Evolutionary conservation across 2,329 filamentous ascomycete species (phyloP), one percentile per base, ranked within the genome.

Genomic region (Aspergillus pseudonomiae): DNA sequence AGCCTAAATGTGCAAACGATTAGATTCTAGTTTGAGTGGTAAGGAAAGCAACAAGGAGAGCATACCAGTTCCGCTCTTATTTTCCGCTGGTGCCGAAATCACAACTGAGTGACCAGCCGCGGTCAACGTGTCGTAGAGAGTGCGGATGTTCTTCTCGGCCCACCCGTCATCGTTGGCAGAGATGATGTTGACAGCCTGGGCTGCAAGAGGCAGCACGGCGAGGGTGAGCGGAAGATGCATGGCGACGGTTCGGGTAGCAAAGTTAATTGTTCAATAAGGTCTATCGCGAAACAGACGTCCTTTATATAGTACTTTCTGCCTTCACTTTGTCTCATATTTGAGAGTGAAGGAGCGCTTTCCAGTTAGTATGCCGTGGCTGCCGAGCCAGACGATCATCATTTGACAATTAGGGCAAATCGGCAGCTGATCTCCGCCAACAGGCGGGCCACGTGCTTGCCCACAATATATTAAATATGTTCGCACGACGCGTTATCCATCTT

Each of bases 151-250:
- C 46, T 83, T 83, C 78, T 91, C 89, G 6, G 89, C 88, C 90
- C 90, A 92, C 39, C 90, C 89, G 72, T 92, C 90, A 67, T 92
- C 89, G 75, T 92, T 92, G 67, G 85, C 84, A 62, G 89, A 86
- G 60, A 92, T 73, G 70, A 89, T 86, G 68, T 87, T 86, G 53
- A 84, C 72, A 60, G 74, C 75, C 30, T 69, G 68, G 10, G 68
- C 67, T 10, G 66, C 45, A 21, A 73, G 63, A 21, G 70, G 69
- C 11, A 76, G 66, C 10, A 71, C 63, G 0, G 63, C 48, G 3
- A 71, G 62, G 14, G 65, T 59, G 9, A 74, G 57, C 6, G 66
- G 61, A 34, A 71, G 55, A n/a, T 65, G 68, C 74, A 76, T 76
- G 30, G 36, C 64, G 59, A 43, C 19, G 52, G 45, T 28, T n/a